Evolutionary conservation across 805 yeast species (phyloP).

Genomic region (Candida pseudoglaebosa): DNA sequence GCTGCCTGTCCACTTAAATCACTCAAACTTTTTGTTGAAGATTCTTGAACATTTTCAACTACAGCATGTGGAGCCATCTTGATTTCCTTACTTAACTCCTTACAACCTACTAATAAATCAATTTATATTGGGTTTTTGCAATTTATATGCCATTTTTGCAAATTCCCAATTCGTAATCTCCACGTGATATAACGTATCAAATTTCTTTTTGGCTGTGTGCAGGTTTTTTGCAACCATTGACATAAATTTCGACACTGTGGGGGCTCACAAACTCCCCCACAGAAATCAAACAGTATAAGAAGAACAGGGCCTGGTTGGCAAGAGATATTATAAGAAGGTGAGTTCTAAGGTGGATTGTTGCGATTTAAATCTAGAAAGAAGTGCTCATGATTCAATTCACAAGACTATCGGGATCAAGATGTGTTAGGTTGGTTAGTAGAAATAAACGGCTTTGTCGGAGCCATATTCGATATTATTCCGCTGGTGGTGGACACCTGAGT

Average conservation of each 20-base stretch:
- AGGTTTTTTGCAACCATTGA: background rate
- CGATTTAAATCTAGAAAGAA: too few species aligned
- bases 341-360: too few species aligned
- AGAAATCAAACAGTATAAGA: too few species aligned
- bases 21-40: conserved; percentile 4
- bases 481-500: background rate
- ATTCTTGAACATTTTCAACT: conserved; percentile 1
- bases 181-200: conserved; percentile 5
- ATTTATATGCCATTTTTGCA: background rate
- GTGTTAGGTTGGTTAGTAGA: too few species aligned
- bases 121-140: background rate
- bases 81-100: background rate
- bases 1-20: conserved; percentile 1
- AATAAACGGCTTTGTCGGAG: too few species aligned
- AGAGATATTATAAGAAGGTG: too few species aligned
- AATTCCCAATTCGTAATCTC: conserved; percentile 3
- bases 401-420: too few species aligned
- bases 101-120: background rate
- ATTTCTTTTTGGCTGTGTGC: too few species aligned
- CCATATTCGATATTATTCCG: background rate
- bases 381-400: too few species aligned
- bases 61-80: conserved; percentile 16
- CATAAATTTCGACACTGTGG: conserved; percentile 3
- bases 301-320: too few species aligned
- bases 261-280: too few species aligned